Base-by-base conservation (phyloP, 2,329 filamentous ascomycete genomes). In the Cladophialophora yegresii region DNA sequence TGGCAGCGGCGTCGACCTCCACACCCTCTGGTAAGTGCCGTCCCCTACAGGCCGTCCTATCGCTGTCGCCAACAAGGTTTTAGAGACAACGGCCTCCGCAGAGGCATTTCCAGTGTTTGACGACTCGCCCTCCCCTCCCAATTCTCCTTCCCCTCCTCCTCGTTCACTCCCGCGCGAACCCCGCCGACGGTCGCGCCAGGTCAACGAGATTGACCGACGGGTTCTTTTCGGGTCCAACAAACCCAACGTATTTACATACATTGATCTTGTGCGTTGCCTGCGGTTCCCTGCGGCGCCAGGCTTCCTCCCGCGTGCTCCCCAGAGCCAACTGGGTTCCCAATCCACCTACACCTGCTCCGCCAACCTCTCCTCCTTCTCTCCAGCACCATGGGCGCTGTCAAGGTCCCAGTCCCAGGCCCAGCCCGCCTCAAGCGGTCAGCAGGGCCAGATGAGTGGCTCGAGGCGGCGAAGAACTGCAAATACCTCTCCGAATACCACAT, bases 401-500 rank as follows among this genome's bases (percentile, higher is more conserved):
- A 67, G 36, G 85, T 97, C 71, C 93, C 95, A 64, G 91, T 93
- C 81, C 93, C 93, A 63, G 93, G 93, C 59, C 93, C 93, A 63
- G 93, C 93, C 65, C 92, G 90, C 72, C 82, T 98, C 70, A 87
- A 87, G 68, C 87, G 90, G 63, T 91, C 91, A 76, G 91, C 93
- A 45, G 92, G 92, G 13, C 87, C 96, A 36, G 92, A 97, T 77
- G 93, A 98, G 80, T 99, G 95, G 95, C 85, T 99, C 33, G 91
- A 95, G 75, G 91, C 96, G 78, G 95, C 95, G 51, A 97, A 96
- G 79, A 90, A 95, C 78, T 98, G 95, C 81, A 95, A 96, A 77
- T 97, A 98, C 77, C 85, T 99, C 58, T 95, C 95, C 56, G 95
- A 99, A 80, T 82, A 89, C 67, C 92, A 96, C 74, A 99, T 99